Conservation (phyloP, 2,329 filamentous ascomycete species). For the Rosellinia necatrix region DNA sequence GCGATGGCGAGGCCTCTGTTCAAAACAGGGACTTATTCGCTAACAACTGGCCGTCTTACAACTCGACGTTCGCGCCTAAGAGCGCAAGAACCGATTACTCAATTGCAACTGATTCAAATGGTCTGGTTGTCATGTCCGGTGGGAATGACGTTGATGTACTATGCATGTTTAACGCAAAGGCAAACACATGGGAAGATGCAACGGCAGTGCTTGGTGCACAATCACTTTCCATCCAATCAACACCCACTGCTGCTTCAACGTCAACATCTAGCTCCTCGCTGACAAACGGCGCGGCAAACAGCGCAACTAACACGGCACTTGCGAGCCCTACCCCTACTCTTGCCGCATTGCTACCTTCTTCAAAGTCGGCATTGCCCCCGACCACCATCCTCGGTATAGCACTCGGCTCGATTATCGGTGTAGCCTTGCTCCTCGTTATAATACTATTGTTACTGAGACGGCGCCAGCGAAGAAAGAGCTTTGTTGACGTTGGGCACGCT, state of each 20-base stretch:
- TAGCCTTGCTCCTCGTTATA: constrained; percentile 71
- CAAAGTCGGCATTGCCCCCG: constrained; percentile 41
- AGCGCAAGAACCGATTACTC: constrained; percentile 70
- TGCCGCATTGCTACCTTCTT: constrained; percentile 28
- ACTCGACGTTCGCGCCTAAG: constrained; percentile 71
- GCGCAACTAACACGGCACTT: constrained; percentile 20
- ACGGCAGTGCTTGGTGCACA: constrained; percentile 62
- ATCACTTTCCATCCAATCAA: constrained; percentile 42
- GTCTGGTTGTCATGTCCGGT: constrained; percentile 77
- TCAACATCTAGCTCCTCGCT: constrained; percentile 38
- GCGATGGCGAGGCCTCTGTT: not conserved
- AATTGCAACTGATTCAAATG: constrained; percentile 68
- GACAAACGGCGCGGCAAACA: constrained; percentile 31
- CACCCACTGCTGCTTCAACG: constrained; percentile 40
- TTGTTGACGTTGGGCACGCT: constrained; percentile 52
- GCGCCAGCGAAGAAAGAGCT: constrained; percentile 60
- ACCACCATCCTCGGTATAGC: constrained; percentile 78
- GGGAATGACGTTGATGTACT: constrained; percentile 70
- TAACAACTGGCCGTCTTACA: constrained; percentile 76
- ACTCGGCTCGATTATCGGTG: constrained; percentile 78
- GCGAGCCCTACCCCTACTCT: constrained; percentile 27
- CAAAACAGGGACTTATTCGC: constrained; percentile 56
- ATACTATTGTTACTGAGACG: constrained; percentile 71
- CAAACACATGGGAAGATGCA: constrained; percentile 80
- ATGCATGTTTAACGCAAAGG: constrained; percentile 74